Evolutionary conservation across 352 stramenopile genomes (phyloP).

Genomic region (Phytophthora fragariaefolia): DNA sequence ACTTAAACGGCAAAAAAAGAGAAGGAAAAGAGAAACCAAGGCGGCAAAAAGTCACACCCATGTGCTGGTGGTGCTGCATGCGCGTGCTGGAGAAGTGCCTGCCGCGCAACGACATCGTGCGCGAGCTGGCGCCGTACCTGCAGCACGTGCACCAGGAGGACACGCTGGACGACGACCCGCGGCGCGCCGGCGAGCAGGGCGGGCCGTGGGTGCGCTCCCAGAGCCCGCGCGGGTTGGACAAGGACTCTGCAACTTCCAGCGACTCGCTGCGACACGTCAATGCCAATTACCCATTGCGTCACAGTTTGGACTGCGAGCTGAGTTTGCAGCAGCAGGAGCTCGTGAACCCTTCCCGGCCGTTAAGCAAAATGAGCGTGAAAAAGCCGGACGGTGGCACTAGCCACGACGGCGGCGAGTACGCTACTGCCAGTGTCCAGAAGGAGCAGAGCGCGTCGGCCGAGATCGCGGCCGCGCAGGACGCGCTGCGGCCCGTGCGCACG

Average conservation of each 20-base stretch:
- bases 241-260: constrained; percentile 63
- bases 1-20: not conserved
- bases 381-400: constrained; percentile 22
- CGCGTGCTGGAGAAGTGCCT: constrained; percentile 87
- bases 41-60: no score
- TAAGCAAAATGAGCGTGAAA: constrained; percentile 38
- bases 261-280: constrained; percentile 67
- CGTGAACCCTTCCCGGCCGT: constrained; percentile 15
- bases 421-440: constrained; percentile 28
- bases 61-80: constrained; percentile 92
- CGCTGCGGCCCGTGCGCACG: constrained; percentile 3
- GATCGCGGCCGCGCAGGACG: constrained; percentile 19
- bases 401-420: constrained; percentile 18
- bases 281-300: constrained; percentile 40
- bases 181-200: constrained; percentile 40
- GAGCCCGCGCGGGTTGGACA: constrained; percentile 63
- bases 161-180: constrained; percentile 60
- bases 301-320: constrained; percentile 45
- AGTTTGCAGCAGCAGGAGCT: constrained; percentile 31
- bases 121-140: constrained; percentile 84
- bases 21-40: not conserved
- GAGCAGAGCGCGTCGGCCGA: constrained; percentile 27
- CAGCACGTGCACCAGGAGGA: constrained; percentile 87
- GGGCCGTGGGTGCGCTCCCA: constrained; percentile 56
- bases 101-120: constrained; percentile 88